Conservation (phyloP, 1,284 basidiomycete genomes). For the Earliella scabrosa region DNA sequence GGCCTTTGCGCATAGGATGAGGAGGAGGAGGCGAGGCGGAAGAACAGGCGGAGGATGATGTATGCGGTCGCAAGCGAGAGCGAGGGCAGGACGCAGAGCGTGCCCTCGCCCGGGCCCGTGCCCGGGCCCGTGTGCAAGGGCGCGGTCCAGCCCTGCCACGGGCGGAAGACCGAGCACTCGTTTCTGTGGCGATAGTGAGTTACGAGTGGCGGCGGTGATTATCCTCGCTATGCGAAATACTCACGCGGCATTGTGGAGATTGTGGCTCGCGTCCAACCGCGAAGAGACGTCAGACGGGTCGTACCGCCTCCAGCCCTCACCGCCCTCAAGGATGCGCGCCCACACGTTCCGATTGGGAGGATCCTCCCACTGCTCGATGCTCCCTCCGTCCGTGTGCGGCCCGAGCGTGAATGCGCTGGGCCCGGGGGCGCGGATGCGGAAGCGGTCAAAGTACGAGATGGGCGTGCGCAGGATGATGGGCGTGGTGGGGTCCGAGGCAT, state of each 20-base stretch:
- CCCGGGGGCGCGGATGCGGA: constrained; percentile 77
- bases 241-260: constrained; percentile 58
- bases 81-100: constrained; percentile 61
- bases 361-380: constrained; percentile 84
- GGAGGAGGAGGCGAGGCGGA: constrained; percentile 42
- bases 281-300: constrained; percentile 62
- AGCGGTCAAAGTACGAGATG: constrained; percentile 76
- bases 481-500: constrained; percentile 43
- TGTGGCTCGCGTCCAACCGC: constrained; percentile 56
- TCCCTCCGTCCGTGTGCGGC: constrained; percentile 79
- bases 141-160: constrained; percentile 79
- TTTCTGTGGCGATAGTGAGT: constrained; percentile 48
- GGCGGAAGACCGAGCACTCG: constrained; percentile 77
- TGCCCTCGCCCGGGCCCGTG: constrained; percentile 71
- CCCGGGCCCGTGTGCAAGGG: too few relatives aligned
- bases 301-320: constrained; percentile 52
- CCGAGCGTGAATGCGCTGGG: constrained; percentile 65
- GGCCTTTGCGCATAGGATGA: too few relatives aligned
- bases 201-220: too few relatives aligned
- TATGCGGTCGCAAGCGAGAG: constrained; percentile 67
- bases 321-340: constrained; percentile 51
- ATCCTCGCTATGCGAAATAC: too few relatives aligned
- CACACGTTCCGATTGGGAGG: constrained; percentile 62
- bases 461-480: constrained; percentile 59
- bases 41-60: constrained; percentile 77